Conservation (phyloP, 1,284 basidiomycete genomes). For the Apiotrichum mycotoxinovorans region DNA sequence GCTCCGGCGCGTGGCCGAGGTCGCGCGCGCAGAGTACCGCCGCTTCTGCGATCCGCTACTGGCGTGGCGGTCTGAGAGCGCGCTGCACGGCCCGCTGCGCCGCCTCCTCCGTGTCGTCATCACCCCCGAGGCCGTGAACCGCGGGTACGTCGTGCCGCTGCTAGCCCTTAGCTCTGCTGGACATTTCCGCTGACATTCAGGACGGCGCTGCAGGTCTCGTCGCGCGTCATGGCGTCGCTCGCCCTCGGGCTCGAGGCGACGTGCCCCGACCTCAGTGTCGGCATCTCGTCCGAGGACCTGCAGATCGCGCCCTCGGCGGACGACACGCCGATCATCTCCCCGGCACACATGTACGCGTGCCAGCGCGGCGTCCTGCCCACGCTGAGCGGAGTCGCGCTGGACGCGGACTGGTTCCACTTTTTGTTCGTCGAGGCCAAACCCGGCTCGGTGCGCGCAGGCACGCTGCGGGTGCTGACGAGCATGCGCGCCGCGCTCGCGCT, state of each 20-base stretch:
- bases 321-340: neutral
- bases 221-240: neutral
- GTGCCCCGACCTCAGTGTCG: conserved; percentile 1
- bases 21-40: neutral
- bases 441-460: neutral
- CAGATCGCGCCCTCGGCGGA: neutral
- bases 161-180: neutral
- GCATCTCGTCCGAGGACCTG: neutral
- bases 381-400: neutral
- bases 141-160: neutral
- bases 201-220: neutral
- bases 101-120: neutral
- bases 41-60: neutral
- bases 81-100: neutral
- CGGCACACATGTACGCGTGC: neutral
- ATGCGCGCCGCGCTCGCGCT: neutral
- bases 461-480: neutral
- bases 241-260: neutral
- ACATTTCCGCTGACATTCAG: neutral
- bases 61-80: neutral
- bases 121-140: neutral
- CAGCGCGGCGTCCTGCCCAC: neutral
- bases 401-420: conserved; percentile 1
- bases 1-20: neutral
- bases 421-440: neutral